phyloP scores from a whole-genome alignment of 1,284 basidiomycete species.

The Earliella scabrosa region DNA sequence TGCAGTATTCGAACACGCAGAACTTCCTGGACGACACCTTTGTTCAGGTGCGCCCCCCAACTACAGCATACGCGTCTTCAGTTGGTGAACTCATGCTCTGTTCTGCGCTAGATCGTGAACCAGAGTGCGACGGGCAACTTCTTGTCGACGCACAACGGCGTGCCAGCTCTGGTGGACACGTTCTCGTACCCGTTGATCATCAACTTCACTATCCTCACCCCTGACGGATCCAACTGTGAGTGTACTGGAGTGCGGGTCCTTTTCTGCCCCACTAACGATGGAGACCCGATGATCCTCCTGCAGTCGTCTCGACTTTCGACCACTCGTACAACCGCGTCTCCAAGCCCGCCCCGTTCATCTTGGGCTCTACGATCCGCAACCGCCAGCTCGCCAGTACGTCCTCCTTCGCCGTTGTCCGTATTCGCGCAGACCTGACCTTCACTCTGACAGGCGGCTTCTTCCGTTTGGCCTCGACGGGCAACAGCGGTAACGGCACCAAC shows the following conservation, averaged over 20 bases:
- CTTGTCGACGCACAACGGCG: conserved; percentile 63
- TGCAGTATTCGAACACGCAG: conserved; percentile 60
- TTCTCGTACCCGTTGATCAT: conserved; percentile 71
- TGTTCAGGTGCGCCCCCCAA: conserved; percentile 47
- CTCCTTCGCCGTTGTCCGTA: background rate
- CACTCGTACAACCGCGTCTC: conserved; percentile 69
- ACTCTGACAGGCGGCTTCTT: conserved; percentile 56
- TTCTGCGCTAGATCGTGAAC: conserved; percentile 70
- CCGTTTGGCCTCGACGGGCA: conserved; percentile 47
- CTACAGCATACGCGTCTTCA: too few relatives aligned
- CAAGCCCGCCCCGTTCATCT: conserved; percentile 60
- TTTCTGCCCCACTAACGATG: background rate
- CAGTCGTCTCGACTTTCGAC: conserved; percentile 61
- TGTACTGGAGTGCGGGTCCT: conserved; percentile 5
- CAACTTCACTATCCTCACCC: conserved; percentile 53
- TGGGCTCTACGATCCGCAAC: conserved; percentile 59
- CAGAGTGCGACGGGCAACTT: conserved; percentile 63
- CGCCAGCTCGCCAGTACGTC: conserved; percentile 59
- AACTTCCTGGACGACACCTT: conserved; percentile 50
- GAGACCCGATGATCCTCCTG: background rate
- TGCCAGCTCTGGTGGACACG: conserved; percentile 53
- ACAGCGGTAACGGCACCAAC: conserved; percentile 69
- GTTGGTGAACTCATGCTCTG: too few relatives aligned
- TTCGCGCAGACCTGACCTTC: too few relatives aligned
- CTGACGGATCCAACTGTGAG: conserved; percentile 56